Evolutionary conservation across 345 rosid species (phyloP), one percentile per base, ranked within the genome.

Genomic region (Chamaenerion angustifolium): DNA sequence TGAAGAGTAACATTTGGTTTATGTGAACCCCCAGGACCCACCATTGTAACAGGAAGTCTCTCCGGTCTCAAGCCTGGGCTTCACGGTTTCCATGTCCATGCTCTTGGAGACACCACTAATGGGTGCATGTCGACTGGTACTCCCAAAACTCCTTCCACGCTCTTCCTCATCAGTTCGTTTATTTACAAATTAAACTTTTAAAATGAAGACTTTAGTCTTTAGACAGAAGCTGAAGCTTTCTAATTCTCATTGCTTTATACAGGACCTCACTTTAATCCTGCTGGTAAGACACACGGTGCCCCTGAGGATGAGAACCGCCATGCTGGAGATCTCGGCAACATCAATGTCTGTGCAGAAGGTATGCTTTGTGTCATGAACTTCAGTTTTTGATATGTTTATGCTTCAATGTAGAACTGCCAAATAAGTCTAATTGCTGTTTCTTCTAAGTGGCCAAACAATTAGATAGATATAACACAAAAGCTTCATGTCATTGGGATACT

Each of bases 101-200:
- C 99, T 52, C 88, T 92, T 27, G 96, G 99, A 52, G 99, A 92
- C 67, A 88, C 96, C 45, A 87, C 96, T 17, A 88, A 92, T 55
- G 99, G 99, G 51, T 92, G 96, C 86, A 82, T 92, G 94, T 92
- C 99, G 40, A 92, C 96, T 51, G 96, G 96, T 92, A 84, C 55
- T 23, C 31, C 43, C 25, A n/a, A 15, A 1, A 27, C 7, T 16
- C 15, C 56, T 11, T 12, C 41, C 15, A 8, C 40, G 35, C 16
- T 35, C 46, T 8, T n/a, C 10, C 12, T 17, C 11, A 12, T 51
- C 31, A 21, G n/a, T 10, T 14, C 17, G 5, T 31, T 31, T 8
- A 31, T 31, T 31, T 31, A 31, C 10, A 21, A 21, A 21, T 31
- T 31, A 31, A 31, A 31, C 37, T 0, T 21, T 21, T 21, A 2